Conservation (phyloP, 2,329 filamentous ascomycete genomes). For the Arthrobotrys pseudoclavata region DNA sequence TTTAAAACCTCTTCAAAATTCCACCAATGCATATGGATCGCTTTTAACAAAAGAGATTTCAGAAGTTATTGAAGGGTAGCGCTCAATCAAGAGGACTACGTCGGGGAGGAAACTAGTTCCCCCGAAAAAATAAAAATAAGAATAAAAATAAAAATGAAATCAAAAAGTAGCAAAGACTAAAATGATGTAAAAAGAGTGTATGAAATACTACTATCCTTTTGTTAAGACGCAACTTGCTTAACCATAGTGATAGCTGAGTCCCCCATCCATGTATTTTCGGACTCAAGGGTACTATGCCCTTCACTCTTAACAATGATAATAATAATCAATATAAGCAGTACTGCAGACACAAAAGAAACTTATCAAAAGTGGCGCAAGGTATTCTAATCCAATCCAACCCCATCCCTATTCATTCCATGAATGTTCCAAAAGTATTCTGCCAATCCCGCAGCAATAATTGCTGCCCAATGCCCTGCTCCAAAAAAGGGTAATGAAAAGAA, state of each 20-base stretch:
- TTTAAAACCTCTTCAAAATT: not conserved
- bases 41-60: not conserved
- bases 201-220: not conserved
- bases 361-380: slow-evolving; percentile 3
- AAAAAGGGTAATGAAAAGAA: not conserved
- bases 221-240: not conserved
- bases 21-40: not conserved
- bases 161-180: no score
- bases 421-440: not conserved
- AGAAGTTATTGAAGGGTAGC: not conserved
- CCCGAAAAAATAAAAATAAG: not conserved
- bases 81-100: not conserved
- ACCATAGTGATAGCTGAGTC: not conserved
- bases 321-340: no score
- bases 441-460: not conserved
- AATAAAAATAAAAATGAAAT: not conserved
- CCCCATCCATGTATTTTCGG: not conserved
- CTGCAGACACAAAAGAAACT: slow-evolving; percentile 12
- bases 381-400: not conserved
- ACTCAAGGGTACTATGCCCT: not conserved
- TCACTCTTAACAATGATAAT: not conserved
- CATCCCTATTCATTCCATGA: not conserved
- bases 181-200: not conserved
- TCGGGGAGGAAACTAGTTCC: not conserved
- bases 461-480: not conserved